Evolutionary conservation across 2,329 filamentous ascomycete genomes (phyloP).

Genomic region (Claviceps sp.): DNA sequence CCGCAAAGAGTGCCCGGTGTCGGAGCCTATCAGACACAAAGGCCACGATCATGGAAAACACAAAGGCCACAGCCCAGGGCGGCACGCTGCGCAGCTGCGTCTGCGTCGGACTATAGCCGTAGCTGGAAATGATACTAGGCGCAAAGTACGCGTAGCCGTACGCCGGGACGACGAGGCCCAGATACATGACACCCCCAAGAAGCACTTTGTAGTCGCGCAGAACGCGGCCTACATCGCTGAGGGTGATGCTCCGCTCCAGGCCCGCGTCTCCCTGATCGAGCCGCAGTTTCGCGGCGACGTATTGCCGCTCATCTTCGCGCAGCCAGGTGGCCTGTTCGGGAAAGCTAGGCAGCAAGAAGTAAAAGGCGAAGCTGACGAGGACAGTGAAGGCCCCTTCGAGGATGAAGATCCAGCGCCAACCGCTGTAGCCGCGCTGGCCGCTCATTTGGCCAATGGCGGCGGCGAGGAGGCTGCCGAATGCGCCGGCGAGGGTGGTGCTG

Average conservation of each 20-base stretch:
- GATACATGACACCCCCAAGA: slow-evolving; percentile 67
- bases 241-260: slow-evolving; percentile 45
- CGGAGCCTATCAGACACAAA: slow-evolving; percentile 54
- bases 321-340: slow-evolving; percentile 59
- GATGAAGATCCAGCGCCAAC: slow-evolving; percentile 58
- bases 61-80: slow-evolving; percentile 57
- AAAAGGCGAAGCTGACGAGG: slow-evolving; percentile 37
- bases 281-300: slow-evolving; percentile 50
- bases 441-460: slow-evolving; percentile 74
- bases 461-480: slow-evolving; percentile 77
- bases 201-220: slow-evolving; percentile 65
- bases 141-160: slow-evolving; percentile 71
- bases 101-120: slow-evolving; percentile 45
- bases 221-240: slow-evolving; percentile 44
- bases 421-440: slow-evolving; percentile 38
- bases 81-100: slow-evolving; percentile 46
- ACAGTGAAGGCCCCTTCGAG: slow-evolving; percentile 42
- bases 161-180: slow-evolving; percentile 63
- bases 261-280: slow-evolving; percentile 58
- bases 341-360: slow-evolving; percentile 56
- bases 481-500: slow-evolving; percentile 64
- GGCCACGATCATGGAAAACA: slow-evolving; percentile 63
- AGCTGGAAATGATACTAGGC: slow-evolving; percentile 55
- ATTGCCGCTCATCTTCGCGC: slow-evolving; percentile 52
- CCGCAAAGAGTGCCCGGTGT: slow-evolving; percentile 63